Evolutionary conservation across 768 basidiomycete genomes (phyloP).

Genomic region (Paxillus rubicundulus): DNA sequence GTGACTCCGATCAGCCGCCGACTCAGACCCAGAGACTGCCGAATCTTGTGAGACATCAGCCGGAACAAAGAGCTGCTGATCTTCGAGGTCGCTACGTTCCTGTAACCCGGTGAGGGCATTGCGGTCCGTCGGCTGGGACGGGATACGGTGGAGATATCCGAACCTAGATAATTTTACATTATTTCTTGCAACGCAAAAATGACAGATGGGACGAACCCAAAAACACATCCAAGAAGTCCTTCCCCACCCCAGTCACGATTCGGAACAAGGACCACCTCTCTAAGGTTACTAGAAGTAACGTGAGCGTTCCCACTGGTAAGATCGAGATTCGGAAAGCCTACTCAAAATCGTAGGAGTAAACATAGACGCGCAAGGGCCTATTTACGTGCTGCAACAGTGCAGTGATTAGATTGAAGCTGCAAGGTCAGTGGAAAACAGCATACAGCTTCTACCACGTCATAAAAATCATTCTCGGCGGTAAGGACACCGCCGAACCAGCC

Average conservation of each 20-base stretch:
- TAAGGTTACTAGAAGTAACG: constrained; percentile 60
- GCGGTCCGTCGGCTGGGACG: constrained; percentile 64
- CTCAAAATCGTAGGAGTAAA: constrained; percentile 98
- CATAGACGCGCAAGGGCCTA: constrained; percentile 89
- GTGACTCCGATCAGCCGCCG: constrained; percentile 6
- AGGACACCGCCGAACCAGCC: constrained; percentile 96
- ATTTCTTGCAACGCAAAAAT: background rate
- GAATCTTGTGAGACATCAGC: constrained; percentile 45
- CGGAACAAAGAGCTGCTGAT: constrained; percentile 70
- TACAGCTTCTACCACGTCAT: constrained; percentile 91
- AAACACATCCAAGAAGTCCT: constrained; percentile 91
- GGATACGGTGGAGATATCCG: constrained; percentile 91
- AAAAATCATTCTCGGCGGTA: constrained; percentile 91
- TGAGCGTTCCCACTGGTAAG: constrained; percentile 8
- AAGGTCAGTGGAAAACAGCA: constrained; percentile 25
- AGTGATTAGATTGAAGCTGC: constrained; percentile 4
- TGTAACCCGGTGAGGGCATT: constrained; percentile 55
- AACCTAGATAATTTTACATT: constrained; percentile 48
- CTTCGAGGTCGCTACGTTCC: constrained; percentile 53
- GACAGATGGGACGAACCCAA: constrained; percentile 61
- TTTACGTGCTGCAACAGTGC: constrained; percentile 73
- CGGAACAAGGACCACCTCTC: constrained; percentile 92
- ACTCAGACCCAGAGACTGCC: background rate
- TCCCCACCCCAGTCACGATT: constrained; percentile 98
- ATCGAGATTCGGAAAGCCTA: constrained; percentile 38